A percentile compares a stretch with the other conserved stretches of the same genome.
Conservation (phyloP, 2,329 filamentous ascomycete species). For the Alternaria arbusti region DNA sequence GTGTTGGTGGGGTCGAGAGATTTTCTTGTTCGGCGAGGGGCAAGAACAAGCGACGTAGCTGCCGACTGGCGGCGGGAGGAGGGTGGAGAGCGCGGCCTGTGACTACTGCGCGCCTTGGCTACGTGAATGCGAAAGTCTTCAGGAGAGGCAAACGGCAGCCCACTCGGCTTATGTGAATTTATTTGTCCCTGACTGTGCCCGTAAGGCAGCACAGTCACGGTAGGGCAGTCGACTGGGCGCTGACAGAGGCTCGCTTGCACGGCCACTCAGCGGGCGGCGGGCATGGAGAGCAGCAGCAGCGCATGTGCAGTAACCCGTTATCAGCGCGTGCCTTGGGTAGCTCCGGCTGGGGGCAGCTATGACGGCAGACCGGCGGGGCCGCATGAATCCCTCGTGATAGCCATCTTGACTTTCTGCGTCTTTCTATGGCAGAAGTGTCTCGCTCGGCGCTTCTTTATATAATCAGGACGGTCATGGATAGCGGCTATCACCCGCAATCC, state of each 20-base stretch:
- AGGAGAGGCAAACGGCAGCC: background rate
- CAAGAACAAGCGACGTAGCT: constrained; percentile 26
- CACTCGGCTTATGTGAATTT: constrained; percentile 14
- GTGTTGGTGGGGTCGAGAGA: constrained; percentile 26
- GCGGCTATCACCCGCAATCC: constrained; percentile 18
- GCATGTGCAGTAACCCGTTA: constrained; percentile 7
- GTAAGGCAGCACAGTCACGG: background rate
- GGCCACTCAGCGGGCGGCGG: constrained; percentile 20
- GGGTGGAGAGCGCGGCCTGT: constrained; percentile 8
- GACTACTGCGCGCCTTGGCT: constrained; percentile 2
- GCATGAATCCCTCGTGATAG: constrained; percentile 15
- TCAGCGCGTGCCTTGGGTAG: constrained; percentile 6
- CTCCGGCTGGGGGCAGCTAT: constrained; percentile 10
- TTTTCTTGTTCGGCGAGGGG: constrained; percentile 18
- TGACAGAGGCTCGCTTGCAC: constrained; percentile 20
- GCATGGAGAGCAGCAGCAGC: background rate
- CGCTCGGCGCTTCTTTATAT: constrained; percentile 27
- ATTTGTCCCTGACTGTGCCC: constrained; percentile 5
- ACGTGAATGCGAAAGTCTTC: background rate
- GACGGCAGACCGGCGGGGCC: constrained; percentile 18
- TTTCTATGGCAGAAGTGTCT: constrained; percentile 5
- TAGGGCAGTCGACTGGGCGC: background rate
- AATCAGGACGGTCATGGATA: constrained; percentile 11
- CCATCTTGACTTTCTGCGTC: constrained; percentile 4
- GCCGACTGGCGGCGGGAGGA: constrained; percentile 21